Conservation (phyloP, 192 early-diverging fungal species). For the Radiomyces spectabilis region DNA sequence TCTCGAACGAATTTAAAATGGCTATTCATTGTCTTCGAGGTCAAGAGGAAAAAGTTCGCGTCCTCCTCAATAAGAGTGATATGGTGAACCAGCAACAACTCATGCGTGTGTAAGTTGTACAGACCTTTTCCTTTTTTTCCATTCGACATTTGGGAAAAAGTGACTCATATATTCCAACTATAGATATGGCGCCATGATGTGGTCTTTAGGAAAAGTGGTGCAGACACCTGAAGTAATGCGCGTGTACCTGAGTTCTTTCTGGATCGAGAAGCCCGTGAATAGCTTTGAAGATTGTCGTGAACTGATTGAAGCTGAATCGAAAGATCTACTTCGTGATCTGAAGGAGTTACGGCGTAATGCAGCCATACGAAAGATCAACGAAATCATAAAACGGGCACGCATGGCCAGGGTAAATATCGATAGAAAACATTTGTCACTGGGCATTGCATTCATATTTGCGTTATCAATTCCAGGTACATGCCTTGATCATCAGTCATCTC, state of each 20-base stretch:
- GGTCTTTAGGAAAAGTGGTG: constrained; percentile 82
- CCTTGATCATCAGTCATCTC: constrained; percentile 71
- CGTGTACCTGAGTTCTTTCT: constrained; percentile 74
- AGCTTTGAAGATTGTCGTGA: constrained; percentile 57
- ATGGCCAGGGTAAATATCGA: constrained; percentile 40
- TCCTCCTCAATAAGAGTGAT: constrained; percentile 81
- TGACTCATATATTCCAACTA: too few species aligned
- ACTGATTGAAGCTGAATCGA: constrained; percentile 61
- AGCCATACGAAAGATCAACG: constrained; percentile 74
- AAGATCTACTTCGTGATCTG: constrained; percentile 65
- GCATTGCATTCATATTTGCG: constrained; percentile 16
- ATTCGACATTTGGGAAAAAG: too few species aligned
- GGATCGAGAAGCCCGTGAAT: constrained; percentile 59
- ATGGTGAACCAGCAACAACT: constrained; percentile 77
- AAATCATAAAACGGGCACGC: constrained; percentile 77
- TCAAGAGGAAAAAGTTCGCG: constrained; percentile 76
- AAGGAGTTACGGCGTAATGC: constrained; percentile 65
- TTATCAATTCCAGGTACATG: constrained; percentile 49
- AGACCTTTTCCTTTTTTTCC: too few species aligned
- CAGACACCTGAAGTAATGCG: constrained; percentile 77
- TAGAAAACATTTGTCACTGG: background rate
- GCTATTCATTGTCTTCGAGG: constrained; percentile 64
- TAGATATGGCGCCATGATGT: constrained; percentile 85
- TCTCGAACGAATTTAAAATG: constrained; percentile 76
- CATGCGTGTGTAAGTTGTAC: constrained; percentile 70